phyloP scores from a whole-genome alignment of 495 filamentous ascomycete genomes.

The Talaromyces ruber region DNA sequence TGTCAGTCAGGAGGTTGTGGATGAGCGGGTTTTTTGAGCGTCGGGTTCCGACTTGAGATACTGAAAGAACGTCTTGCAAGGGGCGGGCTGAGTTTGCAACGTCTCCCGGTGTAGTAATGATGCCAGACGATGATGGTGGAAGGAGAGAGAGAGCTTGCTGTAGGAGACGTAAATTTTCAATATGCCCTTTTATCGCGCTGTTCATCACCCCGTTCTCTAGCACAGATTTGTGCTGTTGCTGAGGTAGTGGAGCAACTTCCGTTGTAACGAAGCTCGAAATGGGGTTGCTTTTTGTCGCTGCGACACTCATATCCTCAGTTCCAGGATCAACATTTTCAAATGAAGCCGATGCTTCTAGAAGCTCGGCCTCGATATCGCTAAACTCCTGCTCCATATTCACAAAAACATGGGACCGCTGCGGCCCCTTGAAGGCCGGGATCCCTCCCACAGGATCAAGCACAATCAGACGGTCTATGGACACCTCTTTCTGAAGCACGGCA shows the following conservation, averaged over 20 bases:
- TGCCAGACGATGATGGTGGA: slow-evolving; percentile 75
- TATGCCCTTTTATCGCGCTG: slow-evolving; percentile 39
- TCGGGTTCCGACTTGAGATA: slow-evolving; percentile 63
- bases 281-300: slow-evolving; percentile 31
- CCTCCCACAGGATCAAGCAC: slow-evolving; percentile 84
- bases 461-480: slow-evolving; percentile 77
- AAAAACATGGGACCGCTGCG: slow-evolving; percentile 72
- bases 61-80: slow-evolving; percentile 28
- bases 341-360: slow-evolving; percentile 26
- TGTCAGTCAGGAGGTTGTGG: slow-evolving; percentile 93
- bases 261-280: slow-evolving; percentile 35
- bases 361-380: slow-evolving; percentile 50
- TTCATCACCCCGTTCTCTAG: background rate
- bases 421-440: slow-evolving; percentile 61
- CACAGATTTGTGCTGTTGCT: slow-evolving; percentile 1
- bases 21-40: slow-evolving; percentile 84
- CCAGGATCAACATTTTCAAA: background rate
- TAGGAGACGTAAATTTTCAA: slow-evolving; percentile 66
- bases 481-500: slow-evolving; percentile 38
- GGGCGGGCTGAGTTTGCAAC: slow-evolving; percentile 56
- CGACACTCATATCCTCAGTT: slow-evolving; percentile 6
- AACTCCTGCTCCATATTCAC: slow-evolving; percentile 94
- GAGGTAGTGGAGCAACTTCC: slow-evolving; percentile 18
- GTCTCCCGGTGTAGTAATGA: slow-evolving; percentile 79
- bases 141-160: slow-evolving; percentile 62